Percentiles rank a stretch among this genome's conserved stretches.
phyloP scores from a whole-genome alignment of 805 yeast species.

The Yamadazyma sp. region DNA sequence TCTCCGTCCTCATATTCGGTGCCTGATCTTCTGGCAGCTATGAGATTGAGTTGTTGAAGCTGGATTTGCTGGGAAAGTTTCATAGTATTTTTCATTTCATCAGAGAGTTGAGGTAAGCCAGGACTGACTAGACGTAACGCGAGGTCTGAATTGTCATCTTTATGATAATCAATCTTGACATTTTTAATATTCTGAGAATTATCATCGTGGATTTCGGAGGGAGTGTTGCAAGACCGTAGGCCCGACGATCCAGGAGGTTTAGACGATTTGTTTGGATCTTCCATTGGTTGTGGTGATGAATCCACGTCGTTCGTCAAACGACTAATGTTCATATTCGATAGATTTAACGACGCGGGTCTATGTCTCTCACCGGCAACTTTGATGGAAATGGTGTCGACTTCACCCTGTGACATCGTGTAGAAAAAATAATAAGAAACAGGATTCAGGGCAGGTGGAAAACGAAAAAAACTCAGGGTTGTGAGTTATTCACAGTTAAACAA shows the following conservation, averaged over 20 bases:
- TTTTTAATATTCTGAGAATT: background rate
- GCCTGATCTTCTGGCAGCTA: conserved; percentile 25
- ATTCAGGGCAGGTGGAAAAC: background rate
- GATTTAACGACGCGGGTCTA: conserved; percentile 17
- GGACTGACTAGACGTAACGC: conserved; percentile 37
- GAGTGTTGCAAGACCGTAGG: too few species aligned
- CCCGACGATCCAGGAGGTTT: background rate
- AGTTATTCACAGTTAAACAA: conserved; percentile 5
- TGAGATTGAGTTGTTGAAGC: conserved; percentile 30
- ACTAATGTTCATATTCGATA: conserved; percentile 10
- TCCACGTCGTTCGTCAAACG: conserved; percentile 5
- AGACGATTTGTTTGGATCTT: background rate
- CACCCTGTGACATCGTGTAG: conserved; percentile 13
- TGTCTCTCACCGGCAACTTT: conserved; percentile 12
- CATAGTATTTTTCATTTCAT: conserved; percentile 34
- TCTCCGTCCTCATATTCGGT: conserved; percentile 2
- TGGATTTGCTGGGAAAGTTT: conserved; percentile 32
- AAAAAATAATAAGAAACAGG: conserved; percentile 2
- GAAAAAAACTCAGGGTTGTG: conserved; percentile 5
- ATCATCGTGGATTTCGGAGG: background rate
- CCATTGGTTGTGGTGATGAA: background rate
- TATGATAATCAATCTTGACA: background rate
- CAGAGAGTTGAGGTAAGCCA: conserved; percentile 29
- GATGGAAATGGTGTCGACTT: conserved; percentile 12
- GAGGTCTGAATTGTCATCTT: conserved; percentile 17